A percentile compares a stretch with the other conserved stretches of the same genome.
phyloP scores from a whole-genome alignment of 495 filamentous ascomycete genomes.

The Daldinia concentrica region DNA sequence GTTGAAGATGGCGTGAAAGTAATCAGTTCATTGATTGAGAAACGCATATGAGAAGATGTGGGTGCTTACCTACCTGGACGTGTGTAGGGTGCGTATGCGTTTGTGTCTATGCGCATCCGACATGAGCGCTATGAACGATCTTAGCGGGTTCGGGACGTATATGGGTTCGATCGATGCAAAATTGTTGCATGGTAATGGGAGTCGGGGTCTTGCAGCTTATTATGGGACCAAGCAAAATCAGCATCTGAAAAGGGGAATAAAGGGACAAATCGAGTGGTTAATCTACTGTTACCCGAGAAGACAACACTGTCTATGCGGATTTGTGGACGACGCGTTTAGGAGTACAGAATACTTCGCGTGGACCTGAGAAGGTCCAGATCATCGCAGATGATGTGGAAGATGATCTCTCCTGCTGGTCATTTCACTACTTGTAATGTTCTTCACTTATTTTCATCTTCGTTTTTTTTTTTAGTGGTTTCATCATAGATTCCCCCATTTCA shows the following conservation, averaged over 20 bases:
- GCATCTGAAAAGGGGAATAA: slow-evolving; percentile 39
- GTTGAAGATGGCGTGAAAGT: slow-evolving; percentile 7
- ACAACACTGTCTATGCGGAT: slow-evolving; percentile 38
- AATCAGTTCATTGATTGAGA: slow-evolving; percentile 15
- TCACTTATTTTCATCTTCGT: slow-evolving; percentile 43
- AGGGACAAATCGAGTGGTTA: slow-evolving; percentile 34
- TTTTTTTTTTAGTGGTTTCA: slow-evolving; percentile 43
- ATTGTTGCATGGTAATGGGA: slow-evolving; percentile 43
- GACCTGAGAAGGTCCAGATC: slow-evolving; percentile 35
- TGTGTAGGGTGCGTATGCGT: slow-evolving; percentile 11
- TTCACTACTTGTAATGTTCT: slow-evolving; percentile 52
- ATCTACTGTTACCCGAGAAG: slow-evolving; percentile 26
- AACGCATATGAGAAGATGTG: slow-evolving; percentile 32
- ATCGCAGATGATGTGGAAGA: slow-evolving; percentile 43
- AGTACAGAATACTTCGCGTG: slow-evolving; percentile 36
- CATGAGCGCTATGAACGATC: slow-evolving; percentile 32
- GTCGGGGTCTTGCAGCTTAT: slow-evolving; percentile 39
- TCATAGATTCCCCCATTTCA: slow-evolving; percentile 50
- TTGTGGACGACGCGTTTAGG: slow-evolving; percentile 38
- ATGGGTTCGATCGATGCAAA: slow-evolving; percentile 38
- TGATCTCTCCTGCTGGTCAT: slow-evolving; percentile 46
- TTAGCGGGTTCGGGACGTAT: slow-evolving; percentile 37
- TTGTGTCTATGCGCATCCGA: slow-evolving; percentile 22
- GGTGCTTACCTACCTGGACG: slow-evolving; percentile 15
- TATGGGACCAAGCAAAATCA: slow-evolving; percentile 36